Base-by-base conservation (phyloP, 2,329 filamentous ascomycete genomes). In the Aspergillus persii region DNA sequence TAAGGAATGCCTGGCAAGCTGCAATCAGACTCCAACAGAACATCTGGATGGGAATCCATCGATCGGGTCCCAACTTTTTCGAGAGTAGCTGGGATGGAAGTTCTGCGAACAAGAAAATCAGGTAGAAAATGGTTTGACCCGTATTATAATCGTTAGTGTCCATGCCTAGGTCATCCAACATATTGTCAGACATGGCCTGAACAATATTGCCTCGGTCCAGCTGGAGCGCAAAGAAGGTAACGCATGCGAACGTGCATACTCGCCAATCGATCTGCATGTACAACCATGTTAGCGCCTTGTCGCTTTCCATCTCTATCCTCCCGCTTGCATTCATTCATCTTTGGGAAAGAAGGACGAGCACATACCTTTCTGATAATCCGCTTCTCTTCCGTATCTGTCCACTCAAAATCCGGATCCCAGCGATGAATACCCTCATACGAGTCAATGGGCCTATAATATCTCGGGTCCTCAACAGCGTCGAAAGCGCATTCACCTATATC, bases 161-260 rank as follows among this genome's bases (percentile, higher is more conserved):
- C 87, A 87, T 51, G 71, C 75, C 63, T 2, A 80, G 64, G 39
- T 80, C 78, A 2, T 55, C 64, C 8, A 90, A 77, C 66, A 89
- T 79, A 65, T 86, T 84, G 68, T 89, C 86, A 1, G 84, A 85
- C 31, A 86, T 74, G 3, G 86, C 86, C 64, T 87, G 86, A 56
- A 67, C 70, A 11, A 89, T 75, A 66, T 89, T 89, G 54, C 85
- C 85, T 51, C 87, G 78, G 68, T 88, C 86, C 7, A 89, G 75
- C 67, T 89, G 85, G 4, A 89, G 76, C 0, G 84, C 84, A 58
- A 88, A 87, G 72, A 89, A 88, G 71, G 86, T 86, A 33, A 86
- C 62, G 59, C 83, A 86, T 56, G 71, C 72, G 63, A 74, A 81
- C 11, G 75, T 74, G 59, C 74, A 78, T 18, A 81, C 68, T 4